Evolutionary conservation across 2,329 filamentous ascomycete genomes (phyloP).

Genomic region (Gnomoniopsis smithogilvyi): DNA sequence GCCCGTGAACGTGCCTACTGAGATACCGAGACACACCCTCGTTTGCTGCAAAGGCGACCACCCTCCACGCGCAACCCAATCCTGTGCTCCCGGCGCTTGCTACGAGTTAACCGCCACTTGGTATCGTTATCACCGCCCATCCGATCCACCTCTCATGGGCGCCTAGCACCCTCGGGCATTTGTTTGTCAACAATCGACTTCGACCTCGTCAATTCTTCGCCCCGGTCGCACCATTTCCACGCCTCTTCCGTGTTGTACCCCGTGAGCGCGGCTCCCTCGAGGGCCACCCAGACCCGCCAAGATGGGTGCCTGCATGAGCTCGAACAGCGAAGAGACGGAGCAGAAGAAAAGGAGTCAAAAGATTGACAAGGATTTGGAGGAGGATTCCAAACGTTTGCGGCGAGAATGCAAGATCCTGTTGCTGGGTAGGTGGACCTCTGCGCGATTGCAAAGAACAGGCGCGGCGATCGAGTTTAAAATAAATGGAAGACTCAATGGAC

Average conservation of each 20-base stretch:
- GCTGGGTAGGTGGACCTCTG: constrained; percentile 63
- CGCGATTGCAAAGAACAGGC: background rate
- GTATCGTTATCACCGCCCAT: background rate
- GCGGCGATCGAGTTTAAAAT: background rate
- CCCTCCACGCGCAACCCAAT: background rate
- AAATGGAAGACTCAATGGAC: background rate
- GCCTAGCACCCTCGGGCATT: background rate
- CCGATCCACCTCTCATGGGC: constrained; percentile 12
- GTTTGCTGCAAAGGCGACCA: background rate
- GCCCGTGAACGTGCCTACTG: background rate
- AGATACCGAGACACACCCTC: background rate
- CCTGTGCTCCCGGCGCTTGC: background rate
- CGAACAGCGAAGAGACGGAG: constrained; percentile 79
- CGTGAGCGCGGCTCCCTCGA: constrained; percentile 17
- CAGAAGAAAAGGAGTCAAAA: constrained; percentile 95
- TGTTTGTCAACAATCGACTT: constrained; percentile 3
- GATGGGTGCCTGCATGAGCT: constrained; percentile 96
- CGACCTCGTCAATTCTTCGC: constrained; percentile 3
- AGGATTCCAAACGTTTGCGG: constrained; percentile 87
- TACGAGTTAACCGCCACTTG: background rate
- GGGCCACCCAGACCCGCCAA: constrained; percentile 28
- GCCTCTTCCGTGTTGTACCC: constrained; percentile 7
- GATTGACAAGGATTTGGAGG: constrained; percentile 90
- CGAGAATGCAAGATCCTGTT: constrained; percentile 99
- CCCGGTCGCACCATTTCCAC: constrained; percentile 5